These are phyloP conservation scores for Pisolithus microcarpus DNA, from an alignment of 768 basidiomycete genomes.

Conservation along the genomic window DNA sequence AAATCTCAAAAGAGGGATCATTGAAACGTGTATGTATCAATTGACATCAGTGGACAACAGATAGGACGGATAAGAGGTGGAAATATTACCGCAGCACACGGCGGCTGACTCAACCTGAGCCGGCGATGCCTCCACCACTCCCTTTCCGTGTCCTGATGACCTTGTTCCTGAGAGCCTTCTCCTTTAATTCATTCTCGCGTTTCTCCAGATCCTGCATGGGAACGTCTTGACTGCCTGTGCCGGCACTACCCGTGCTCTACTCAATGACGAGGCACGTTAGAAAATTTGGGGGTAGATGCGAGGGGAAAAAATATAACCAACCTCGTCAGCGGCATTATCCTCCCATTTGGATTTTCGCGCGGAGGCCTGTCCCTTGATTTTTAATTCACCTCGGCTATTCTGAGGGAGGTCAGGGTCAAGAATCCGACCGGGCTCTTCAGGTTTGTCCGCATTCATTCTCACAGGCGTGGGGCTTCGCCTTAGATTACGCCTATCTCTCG, in stretches of 20 bases:
- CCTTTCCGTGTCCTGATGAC: conserved; percentile 65
- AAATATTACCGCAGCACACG: conserved; percentile 14
- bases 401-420: conserved; percentile 26
- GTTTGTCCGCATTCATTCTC: conserved; percentile 18
- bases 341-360: conserved; percentile 51
- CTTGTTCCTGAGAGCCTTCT: conserved; percentile 75
- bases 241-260: conserved; percentile 12
- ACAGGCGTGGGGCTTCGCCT: conserved; percentile 23
- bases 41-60: conserved; percentile 16
- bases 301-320: conserved; percentile 9
- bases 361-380: conserved; percentile 66
- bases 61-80: conserved; percentile 7
- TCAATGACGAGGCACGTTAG: conserved; percentile 13
- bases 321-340: conserved; percentile 27
- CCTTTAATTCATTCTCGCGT: conserved; percentile 75
- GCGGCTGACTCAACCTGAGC: conserved; percentile 16
- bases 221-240: not conserved
- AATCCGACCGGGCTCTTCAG: conserved; percentile 16
- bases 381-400: conserved; percentile 44
- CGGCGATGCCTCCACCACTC: conserved; percentile 18
- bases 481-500: conserved; percentile 13
- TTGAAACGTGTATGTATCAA: not conserved
- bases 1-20: not conserved
- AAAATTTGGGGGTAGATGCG: not conserved
- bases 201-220: conserved; percentile 47